Percentiles rank a stretch among this genome's conserved stretches.
Conservation (phyloP, 352 stramenopile genomes). For the Globisporangium yorkense region DNA sequence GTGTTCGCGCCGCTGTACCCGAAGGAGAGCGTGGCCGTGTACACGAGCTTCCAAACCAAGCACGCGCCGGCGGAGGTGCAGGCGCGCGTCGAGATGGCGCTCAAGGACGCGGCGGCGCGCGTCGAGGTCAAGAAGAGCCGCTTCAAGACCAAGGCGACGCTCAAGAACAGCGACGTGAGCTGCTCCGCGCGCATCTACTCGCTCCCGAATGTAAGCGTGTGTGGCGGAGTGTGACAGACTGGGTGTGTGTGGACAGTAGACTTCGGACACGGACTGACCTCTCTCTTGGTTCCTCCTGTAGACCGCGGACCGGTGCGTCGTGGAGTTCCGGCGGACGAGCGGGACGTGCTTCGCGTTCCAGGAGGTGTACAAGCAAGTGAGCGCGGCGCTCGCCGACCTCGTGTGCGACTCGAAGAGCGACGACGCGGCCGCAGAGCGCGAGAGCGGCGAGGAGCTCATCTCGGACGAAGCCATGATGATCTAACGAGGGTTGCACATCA, state of each 20-base stretch:
- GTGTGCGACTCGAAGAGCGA: constrained; percentile 39
- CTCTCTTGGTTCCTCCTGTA: constrained; percentile 10
- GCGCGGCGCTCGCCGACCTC: constrained; percentile 38
- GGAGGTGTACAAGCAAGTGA: constrained; percentile 66
- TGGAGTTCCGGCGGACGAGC: constrained; percentile 69
- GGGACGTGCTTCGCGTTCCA: constrained; percentile 71
- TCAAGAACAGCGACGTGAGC: constrained; percentile 48
- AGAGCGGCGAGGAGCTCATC: constrained; percentile 60
- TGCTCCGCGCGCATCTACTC: constrained; percentile 62
- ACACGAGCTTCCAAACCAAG: constrained; percentile 72
- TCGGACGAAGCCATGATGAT: constrained; percentile 83
- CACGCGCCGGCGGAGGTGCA: constrained; percentile 40
- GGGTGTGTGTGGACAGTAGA: constrained; percentile 11
- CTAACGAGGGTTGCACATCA: constrained; percentile 16
- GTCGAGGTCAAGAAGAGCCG: constrained; percentile 51
- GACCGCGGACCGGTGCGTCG: constrained; percentile 45
- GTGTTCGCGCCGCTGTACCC: constrained; percentile 46
- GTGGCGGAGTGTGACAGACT: constrained; percentile 14
- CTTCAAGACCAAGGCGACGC: constrained; percentile 72
- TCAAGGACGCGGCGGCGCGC: constrained; percentile 39
- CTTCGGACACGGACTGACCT: neutral
- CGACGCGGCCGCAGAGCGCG: constrained; percentile 18
- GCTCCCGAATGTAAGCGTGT: constrained; percentile 60
- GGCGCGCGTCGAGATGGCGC: constrained; percentile 41
- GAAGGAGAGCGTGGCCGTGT: constrained; percentile 50